These are phyloP conservation scores for Pseudogymnoascus sp. DNA, from an alignment of 2,329 filamentous ascomycete species.

Conservation along the genomic window DNA sequence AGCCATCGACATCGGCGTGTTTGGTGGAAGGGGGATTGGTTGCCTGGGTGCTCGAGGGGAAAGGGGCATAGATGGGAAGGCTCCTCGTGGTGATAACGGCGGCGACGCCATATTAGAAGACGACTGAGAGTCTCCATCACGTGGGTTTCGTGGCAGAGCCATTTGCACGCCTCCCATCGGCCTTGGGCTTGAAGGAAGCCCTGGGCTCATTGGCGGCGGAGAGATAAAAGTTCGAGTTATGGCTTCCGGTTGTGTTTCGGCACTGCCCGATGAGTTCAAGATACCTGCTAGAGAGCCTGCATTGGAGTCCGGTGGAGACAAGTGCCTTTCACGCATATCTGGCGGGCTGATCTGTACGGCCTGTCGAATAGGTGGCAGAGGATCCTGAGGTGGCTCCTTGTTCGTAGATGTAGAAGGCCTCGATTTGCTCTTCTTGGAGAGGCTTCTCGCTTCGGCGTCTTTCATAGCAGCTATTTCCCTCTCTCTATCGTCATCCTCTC, in stretches of 20 bases:
- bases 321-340: slow-evolving; percentile 25
- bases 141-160: slow-evolving; percentile 48
- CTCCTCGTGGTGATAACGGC: slow-evolving; percentile 56
- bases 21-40: slow-evolving; percentile 63
- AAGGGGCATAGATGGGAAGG: slow-evolving; percentile 46
- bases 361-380: slow-evolving; percentile 32
- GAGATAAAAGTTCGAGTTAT: slow-evolving; percentile 25
- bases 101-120: slow-evolving; percentile 48
- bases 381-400: slow-evolving; percentile 30
- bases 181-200: slow-evolving; percentile 52
- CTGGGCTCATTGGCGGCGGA: slow-evolving; percentile 47
- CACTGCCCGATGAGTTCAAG: slow-evolving; percentile 31
- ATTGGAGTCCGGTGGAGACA: slow-evolving; percentile 28
- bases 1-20: slow-evolving; percentile 56
- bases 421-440: slow-evolving; percentile 60
- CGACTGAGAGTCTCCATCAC: slow-evolving; percentile 32
- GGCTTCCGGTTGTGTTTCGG: slow-evolving; percentile 20
- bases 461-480: slow-evolving; percentile 60
- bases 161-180: slow-evolving; percentile 50
- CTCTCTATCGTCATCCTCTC: slow-evolving; percentile 77
- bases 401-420: slow-evolving; percentile 26
- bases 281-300: slow-evolving; percentile 47
- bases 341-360: slow-evolving; percentile 27
- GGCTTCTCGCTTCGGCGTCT: slow-evolving; percentile 62
- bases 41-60: slow-evolving; percentile 68